A percentile compares a stretch with the other conserved stretches of the same genome.
These are phyloP conservation scores for Fusarium miscanthi DNA, from an alignment of 2,329 filamentous ascomycete genomes.

Conservation along the genomic window DNA sequence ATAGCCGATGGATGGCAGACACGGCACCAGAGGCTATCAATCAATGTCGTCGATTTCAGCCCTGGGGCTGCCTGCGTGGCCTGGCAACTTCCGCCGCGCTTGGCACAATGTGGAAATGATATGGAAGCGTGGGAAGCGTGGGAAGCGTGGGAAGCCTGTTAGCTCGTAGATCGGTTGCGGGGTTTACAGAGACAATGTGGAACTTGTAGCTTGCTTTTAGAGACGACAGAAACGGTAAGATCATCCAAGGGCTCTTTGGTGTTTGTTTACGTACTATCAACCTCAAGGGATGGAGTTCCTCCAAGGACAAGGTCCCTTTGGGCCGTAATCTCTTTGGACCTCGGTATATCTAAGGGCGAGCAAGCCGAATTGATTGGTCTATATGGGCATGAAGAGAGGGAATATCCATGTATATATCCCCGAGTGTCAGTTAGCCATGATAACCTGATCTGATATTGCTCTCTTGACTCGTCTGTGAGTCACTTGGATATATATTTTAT, in stretches of 20 bases:
- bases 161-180: slow-evolving; percentile 28
- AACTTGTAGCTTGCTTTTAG: slow-evolving; percentile 10
- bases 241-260: slow-evolving; percentile 7
- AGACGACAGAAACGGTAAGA: slow-evolving; percentile 21
- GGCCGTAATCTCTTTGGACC: background rate
- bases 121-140: slow-evolving; percentile 8
- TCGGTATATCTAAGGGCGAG: slow-evolving; percentile 6
- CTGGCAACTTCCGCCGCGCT: slow-evolving; percentile 10
- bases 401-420: background rate
- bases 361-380: background rate
- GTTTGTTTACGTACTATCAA: slow-evolving; percentile 13
- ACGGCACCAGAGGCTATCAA: slow-evolving; percentile 13
- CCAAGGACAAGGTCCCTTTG: slow-evolving; percentile 12
- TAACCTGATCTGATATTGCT: background rate
- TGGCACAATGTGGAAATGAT: slow-evolving; percentile 16
- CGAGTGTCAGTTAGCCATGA: background rate
- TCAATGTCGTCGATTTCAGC: slow-evolving; percentile 10
- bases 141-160: slow-evolving; percentile 15
- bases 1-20: slow-evolving; percentile 6
- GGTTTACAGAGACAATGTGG: slow-evolving; percentile 27
- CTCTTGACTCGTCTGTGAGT: background rate
- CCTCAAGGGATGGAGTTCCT: slow-evolving; percentile 8
- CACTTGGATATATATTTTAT: background rate
- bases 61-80: background rate
- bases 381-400: background rate